Conservation (phyloP, 495 filamentous ascomycete species). For the Immersiella caudata region DNA sequence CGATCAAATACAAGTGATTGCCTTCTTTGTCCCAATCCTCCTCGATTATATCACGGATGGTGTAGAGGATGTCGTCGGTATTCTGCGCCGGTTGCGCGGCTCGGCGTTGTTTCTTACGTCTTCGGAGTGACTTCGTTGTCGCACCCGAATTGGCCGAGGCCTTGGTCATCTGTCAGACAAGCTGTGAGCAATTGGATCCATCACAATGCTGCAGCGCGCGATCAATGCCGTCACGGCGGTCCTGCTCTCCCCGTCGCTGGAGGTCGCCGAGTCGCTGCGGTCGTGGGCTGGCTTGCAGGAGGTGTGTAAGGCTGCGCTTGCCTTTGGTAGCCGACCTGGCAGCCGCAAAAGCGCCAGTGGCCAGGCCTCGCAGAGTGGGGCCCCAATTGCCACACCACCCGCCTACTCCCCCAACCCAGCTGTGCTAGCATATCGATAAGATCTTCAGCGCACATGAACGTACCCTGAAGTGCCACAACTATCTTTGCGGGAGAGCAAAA, state of each 20-base stretch:
- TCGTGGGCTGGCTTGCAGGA: conserved; percentile 1
- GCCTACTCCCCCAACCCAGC: background rate
- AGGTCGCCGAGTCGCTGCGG: background rate
- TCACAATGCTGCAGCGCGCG: background rate
- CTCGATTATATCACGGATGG: conserved; percentile 41
- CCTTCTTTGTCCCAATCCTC: conserved; percentile 38
- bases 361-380: conserved; percentile 1
- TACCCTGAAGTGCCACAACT: too few relatives aligned
- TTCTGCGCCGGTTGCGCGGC: background rate
- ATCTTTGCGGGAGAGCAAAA: too few relatives aligned
- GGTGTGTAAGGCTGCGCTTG: conserved; percentile 25
- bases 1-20: conserved; percentile 40
- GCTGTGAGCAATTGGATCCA: background rate
- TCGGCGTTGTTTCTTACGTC: background rate
- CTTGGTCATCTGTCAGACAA: conserved; percentile 4
- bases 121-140: background rate
- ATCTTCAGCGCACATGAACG: too few relatives aligned
- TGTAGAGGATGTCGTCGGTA: conserved; percentile 28
- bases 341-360: background rate
- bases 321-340: conserved; percentile 21
- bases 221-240: background rate
- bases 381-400: background rate
- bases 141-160: background rate
- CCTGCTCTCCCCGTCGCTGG: background rate
- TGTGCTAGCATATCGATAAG: too few relatives aligned